Evolutionary conservation across 1,284 basidiomycete genomes (phyloP), one percentile per base, ranked within the genome.

Genomic region (Tylopilus orsonianus): DNA sequence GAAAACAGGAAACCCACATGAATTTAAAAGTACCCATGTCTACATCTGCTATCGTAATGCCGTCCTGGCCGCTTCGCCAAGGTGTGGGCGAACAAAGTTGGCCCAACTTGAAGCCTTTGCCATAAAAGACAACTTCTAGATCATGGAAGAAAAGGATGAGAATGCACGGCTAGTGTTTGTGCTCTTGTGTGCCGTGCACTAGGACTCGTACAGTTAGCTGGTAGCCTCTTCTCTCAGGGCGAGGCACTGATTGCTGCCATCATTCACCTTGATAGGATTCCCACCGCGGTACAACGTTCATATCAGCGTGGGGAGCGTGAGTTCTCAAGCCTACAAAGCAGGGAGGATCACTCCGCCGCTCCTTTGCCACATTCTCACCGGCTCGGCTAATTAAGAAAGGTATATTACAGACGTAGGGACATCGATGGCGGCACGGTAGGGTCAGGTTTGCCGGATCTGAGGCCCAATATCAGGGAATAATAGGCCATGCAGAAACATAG

Each of bases 351-450:
- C 27, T 33, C 22, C 41, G 20, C 24, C 29, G 41, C 33, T 42
- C 12, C 18, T 36, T 48, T 34, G 50, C 37, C 24, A 26, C 48
- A 38, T 52, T 53, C 50, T 41, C 50, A 53, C 38, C n/a, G 20
- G 16, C 36, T 48, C 39, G 42, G 39, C 27, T 36, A 44, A 22
- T n/a, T 13, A n/a, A 7, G 16, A 32, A 32, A 5, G 30, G 9
- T 12, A 20, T 24, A 22, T n/a, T 14, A 39, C 12, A 39, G 19
- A 6, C 3, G 24, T 19, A 38, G 12, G 5, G 12, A 23, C n/a
- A 42, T 12, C 9, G 16, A 33, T 39, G n/a, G 22, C 22, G 8
- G 10, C 26, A 20, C 23, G 19, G 24, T 26, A 34, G 18, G 19
- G 26, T 23, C 16, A 2, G 12, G 13, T n/a, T n/a, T 24, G 14